Evolutionary conservation across 306 rosid species (phyloP), one percentile per base, ranked within the genome.

Genomic region (Amphicarpaea edgeworthii): DNA sequence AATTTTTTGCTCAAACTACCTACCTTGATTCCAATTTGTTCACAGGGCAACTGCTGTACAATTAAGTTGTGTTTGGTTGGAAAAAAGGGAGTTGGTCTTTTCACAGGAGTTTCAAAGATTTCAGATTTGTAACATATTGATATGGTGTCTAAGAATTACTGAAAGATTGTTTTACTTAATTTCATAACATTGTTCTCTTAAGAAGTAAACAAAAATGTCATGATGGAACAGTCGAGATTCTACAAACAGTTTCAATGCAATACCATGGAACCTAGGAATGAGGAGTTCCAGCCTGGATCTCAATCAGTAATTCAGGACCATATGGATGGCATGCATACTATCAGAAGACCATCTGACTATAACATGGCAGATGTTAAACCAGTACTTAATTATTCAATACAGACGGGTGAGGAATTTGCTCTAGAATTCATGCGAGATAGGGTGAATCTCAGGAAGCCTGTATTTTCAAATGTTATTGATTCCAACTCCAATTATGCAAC

Each of bases 381-480:
- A 8, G 93, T 84, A 12, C 88, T 76, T 68, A 85, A 91, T 84
- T 89, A 79, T 83, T 91, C 94, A 68, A 89, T 91, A 77, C 94
- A 87, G 82, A 91, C 97, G 3, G 97, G 94, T 30, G 94, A 91
- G 94, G 97, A 91, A 70, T 91, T 91, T 68, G 78, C 96, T 78
- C 86, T 91, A 57, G 94, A 91, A 76, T 89, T 91, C 76, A 91
- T 91, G 92, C 81, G 93, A 72, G 97, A 91, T 32, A 83, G 93
- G 81, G 87, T 87, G 77, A 89, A 30, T 30, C 37, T 30, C 37
- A 30, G 82, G 66, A 90, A 83, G 47, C 90, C 87, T 6, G 73
- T 81, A 50, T 30, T 79, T 77, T 84, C 89, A 68, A 82, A 83
- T 78, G 72, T 85, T 24, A 68, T 78, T 60, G 90, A 89, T 28